Percentiles rank a stretch among this genome's conserved stretches.
These are phyloP conservation scores for Cercophora samala DNA, from an alignment of 495 filamentous ascomycete species.

Conservation along the genomic window DNA sequence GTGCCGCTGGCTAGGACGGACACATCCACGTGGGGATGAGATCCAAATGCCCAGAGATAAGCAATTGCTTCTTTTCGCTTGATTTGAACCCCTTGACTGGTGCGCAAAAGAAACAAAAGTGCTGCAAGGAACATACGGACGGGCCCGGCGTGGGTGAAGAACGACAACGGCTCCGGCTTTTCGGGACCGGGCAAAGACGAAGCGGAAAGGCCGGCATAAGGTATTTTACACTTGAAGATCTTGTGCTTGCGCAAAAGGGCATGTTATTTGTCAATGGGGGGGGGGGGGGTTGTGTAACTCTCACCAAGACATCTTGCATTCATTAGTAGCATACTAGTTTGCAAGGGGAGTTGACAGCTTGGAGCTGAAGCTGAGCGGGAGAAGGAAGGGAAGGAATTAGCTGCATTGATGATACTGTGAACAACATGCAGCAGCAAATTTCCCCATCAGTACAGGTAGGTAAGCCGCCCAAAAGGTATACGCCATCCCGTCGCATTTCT, in stretches of 20 bases:
- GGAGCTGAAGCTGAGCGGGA: not conserved
- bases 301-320: not conserved
- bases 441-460: not conserved
- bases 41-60: not conserved
- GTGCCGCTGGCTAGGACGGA: conserved; percentile 6
- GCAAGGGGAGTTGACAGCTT: too few species aligned
- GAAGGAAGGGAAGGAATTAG: not conserved
- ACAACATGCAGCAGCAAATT: not conserved
- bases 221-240: not conserved
- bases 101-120: not conserved
- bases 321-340: too few species aligned
- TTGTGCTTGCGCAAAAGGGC: not conserved
- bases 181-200: not conserved
- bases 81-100: not conserved
- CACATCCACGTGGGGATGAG: not conserved
- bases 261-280: not conserved
- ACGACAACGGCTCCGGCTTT: not conserved
- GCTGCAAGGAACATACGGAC: not conserved
- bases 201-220: not conserved
- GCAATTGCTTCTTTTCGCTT: not conserved
- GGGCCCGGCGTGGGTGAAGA: not conserved
- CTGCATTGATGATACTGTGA: not conserved
- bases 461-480: too few species aligned
- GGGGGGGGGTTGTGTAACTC: not conserved
- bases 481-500: too few species aligned